A percentile compares a stretch with the other conserved stretches of the same genome.
Evolutionary conservation across 2,329 filamentous ascomycete genomes (phyloP).

Genomic region (Aspergillus tubingensis): DNA sequence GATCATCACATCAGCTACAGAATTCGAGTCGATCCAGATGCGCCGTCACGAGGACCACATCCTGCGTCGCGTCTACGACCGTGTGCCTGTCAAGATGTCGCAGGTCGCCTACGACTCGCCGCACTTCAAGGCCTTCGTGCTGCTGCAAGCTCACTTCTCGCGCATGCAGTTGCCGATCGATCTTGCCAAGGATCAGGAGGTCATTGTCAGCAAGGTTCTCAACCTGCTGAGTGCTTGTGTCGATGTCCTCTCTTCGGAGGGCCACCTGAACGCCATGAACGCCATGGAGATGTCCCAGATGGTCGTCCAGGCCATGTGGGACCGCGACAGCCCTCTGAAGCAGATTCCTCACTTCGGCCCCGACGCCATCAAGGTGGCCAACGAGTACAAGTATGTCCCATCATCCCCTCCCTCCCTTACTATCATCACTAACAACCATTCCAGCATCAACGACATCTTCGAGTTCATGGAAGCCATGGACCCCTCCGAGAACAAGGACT

Average conservation of each 20-base stretch:
- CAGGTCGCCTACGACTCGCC: conserved; percentile 86
- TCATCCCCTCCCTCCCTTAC: neutral
- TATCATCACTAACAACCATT: conserved; percentile 31
- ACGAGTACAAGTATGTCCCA: conserved; percentile 68
- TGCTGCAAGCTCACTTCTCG: conserved; percentile 95
- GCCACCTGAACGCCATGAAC: conserved; percentile 93
- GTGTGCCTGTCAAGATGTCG: conserved; percentile 92
- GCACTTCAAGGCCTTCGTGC: conserved; percentile 97
- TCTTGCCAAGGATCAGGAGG: conserved; percentile 91
- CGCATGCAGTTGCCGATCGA: conserved; percentile 96
- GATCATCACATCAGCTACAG: conserved; percentile 93
- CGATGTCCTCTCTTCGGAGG: conserved; percentile 92
- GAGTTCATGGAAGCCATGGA: conserved; percentile 99
- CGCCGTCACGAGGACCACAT: conserved; percentile 87
- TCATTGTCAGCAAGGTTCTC: conserved; percentile 79
- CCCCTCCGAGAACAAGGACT: conserved; percentile 84
- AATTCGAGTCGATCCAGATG: conserved; percentile 94
- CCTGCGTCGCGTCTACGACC: conserved; percentile 88
- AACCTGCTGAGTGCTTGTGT: conserved; percentile 89
- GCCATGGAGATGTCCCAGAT: conserved; percentile 99
- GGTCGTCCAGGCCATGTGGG: conserved; percentile 99
- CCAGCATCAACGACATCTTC: conserved; percentile 85
- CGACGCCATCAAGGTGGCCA: conserved; percentile 78
- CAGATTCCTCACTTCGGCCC: conserved; percentile 94
- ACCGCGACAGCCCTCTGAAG: conserved; percentile 92